Evolutionary conservation across 2,329 filamentous ascomycete species (phyloP).

Genomic region (Fusarium vanettenii): DNA sequence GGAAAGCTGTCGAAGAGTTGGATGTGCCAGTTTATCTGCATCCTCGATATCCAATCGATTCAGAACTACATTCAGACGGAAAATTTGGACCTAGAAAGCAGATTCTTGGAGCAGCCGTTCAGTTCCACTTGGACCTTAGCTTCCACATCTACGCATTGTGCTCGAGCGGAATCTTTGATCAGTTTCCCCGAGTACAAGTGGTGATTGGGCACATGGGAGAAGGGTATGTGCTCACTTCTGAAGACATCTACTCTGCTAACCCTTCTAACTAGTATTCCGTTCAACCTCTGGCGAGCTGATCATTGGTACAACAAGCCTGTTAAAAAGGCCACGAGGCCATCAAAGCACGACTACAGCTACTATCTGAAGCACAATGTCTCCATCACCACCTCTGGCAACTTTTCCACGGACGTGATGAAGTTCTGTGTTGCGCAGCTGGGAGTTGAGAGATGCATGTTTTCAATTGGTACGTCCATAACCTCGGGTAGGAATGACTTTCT

Average conservation of each 20-base stretch:
- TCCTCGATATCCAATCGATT: constrained; percentile 4
- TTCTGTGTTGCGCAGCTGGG: constrained; percentile 10
- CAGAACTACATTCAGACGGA: background rate
- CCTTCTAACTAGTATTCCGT: background rate
- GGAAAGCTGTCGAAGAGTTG: constrained; percentile 6
- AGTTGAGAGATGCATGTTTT: constrained; percentile 5
- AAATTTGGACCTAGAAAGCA: constrained; percentile 10
- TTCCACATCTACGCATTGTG: constrained; percentile 25
- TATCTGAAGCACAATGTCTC: constrained; percentile 16
- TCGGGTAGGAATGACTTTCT: background rate
- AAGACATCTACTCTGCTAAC: background rate
- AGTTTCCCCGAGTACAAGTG: background rate
- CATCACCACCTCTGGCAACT: constrained; percentile 20
- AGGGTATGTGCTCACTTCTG: background rate
- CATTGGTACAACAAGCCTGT: constrained; percentile 17
- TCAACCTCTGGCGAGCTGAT: constrained; percentile 14
- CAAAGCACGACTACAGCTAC: constrained; percentile 7
- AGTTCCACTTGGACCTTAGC: constrained; percentile 10
- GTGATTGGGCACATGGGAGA: constrained; percentile 24
- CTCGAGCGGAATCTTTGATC: constrained; percentile 24
- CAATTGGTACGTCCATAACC: constrained; percentile 5
- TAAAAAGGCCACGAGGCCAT: constrained; percentile 1
- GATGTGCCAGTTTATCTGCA: constrained; percentile 23
- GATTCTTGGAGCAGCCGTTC: constrained; percentile 6
- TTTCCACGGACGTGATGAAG: background rate